Percentiles rank a stretch among this genome's conserved stretches.
Evolutionary conservation across 768 basidiomycete genomes (phyloP).

Genomic region (Lactifluus echinatus): DNA sequence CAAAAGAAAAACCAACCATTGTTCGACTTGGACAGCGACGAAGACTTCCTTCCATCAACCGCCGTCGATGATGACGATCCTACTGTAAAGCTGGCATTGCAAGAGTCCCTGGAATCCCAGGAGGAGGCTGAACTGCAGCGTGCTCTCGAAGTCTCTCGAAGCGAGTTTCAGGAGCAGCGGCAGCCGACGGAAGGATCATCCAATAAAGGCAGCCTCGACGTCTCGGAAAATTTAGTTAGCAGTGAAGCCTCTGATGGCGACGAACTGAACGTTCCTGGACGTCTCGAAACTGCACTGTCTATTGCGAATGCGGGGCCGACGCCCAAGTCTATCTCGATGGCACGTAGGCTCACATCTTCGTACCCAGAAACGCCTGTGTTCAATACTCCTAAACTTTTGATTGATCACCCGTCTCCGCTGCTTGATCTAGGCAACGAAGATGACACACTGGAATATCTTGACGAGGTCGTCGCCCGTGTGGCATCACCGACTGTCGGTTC

Average conservation of each 20-base stretch:
- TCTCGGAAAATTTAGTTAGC: background rate
- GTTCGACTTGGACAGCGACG: constrained; percentile 48
- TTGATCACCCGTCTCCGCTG: constrained; percentile 1
- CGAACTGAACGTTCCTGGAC: constrained; percentile 42
- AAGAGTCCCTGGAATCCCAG: constrained; percentile 45
- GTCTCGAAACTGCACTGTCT: constrained; percentile 58
- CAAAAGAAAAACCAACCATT: constrained; percentile 36
- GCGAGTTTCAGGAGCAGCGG: background rate
- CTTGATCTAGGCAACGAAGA: constrained; percentile 5
- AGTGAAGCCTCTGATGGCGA: constrained; percentile 30
- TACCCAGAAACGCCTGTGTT: constrained; percentile 27
- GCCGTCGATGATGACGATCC: constrained; percentile 44
- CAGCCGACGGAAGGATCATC: constrained; percentile 14
- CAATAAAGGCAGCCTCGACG: background rate
- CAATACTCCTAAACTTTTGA: constrained; percentile 31
- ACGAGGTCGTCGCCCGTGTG: background rate
- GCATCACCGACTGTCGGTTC: background rate
- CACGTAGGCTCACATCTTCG: background rate
- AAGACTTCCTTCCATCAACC: constrained; percentile 25
- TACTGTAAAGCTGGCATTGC: constrained; percentile 50
- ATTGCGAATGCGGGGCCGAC: constrained; percentile 51
- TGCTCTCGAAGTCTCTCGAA: constrained; percentile 27
- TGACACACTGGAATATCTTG: constrained; percentile 12
- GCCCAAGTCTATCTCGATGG: constrained; percentile 20
- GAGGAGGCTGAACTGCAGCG: constrained; percentile 25